Evolutionary conservation across 768 basidiomycete genomes (phyloP).

Genomic region (Lentinula aciculospora): DNA sequence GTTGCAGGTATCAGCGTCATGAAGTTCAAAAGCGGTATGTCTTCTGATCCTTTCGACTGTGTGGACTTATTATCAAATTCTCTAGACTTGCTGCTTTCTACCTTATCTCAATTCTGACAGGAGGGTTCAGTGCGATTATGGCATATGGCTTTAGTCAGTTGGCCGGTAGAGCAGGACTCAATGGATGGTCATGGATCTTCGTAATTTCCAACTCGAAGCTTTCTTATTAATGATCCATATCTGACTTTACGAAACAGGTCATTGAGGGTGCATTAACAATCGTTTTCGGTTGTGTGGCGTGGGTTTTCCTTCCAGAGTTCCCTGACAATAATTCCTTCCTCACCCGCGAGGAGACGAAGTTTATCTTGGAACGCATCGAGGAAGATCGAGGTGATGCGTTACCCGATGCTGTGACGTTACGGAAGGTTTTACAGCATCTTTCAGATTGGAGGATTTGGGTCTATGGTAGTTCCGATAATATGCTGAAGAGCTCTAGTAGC

Average conservation of each 20-base stretch:
- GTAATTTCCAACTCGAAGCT: conserved; percentile 15
- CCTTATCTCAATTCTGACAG: conserved; percentile 31
- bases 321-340: conserved; percentile 43
- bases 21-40: conserved; percentile 45
- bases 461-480: conserved; percentile 24
- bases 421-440: conserved; percentile 32
- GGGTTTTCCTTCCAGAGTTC: conserved; percentile 39
- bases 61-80: too few species aligned
- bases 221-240: not conserved
- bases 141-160: conserved; percentile 37
- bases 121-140: conserved; percentile 37
- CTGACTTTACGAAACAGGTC: conserved; percentile 23
- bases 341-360: conserved; percentile 33
- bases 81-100: conserved; percentile 41
- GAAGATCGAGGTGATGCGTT: conserved; percentile 46
- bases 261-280: conserved; percentile 41
- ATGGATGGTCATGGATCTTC: conserved; percentile 49
- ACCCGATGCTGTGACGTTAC: conserved; percentile 32
- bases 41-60: too few species aligned
- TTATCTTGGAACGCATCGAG: conserved; percentile 41
- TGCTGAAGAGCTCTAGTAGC: too few species aligned
- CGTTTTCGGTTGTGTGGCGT: conserved; percentile 32
- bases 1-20: conserved; percentile 39
- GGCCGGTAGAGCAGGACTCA: conserved; percentile 31
- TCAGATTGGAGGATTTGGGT: conserved; percentile 43